These are phyloP conservation scores for Saccharomyces jurei DNA, from an alignment of 805 yeast genomes.

Conservation along the genomic window DNA sequence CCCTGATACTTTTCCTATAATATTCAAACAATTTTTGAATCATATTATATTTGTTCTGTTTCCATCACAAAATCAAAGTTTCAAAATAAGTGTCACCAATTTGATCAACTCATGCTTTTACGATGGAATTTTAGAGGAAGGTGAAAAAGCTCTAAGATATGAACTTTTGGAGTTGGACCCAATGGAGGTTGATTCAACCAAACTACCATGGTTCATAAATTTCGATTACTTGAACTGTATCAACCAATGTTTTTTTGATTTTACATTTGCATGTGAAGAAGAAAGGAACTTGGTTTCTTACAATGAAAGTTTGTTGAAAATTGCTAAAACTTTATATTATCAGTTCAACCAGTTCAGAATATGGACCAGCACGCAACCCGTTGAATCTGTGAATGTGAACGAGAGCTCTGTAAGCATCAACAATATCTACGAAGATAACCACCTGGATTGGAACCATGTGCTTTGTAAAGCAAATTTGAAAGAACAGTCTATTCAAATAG, in stretches of 20 bases:
- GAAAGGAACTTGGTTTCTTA: background rate
- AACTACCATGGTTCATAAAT: slow-evolving; percentile 43
- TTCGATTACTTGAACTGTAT: slow-evolving; percentile 33
- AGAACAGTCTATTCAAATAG: slow-evolving; percentile 48
- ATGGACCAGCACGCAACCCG: slow-evolving; percentile 25
- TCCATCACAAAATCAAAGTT: slow-evolving; percentile 3
- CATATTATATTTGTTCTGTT: slow-evolving; percentile 5
- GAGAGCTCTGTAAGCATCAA: slow-evolving; percentile 26
- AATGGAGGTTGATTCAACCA: slow-evolving; percentile 18
- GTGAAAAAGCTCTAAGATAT: slow-evolving; percentile 34
- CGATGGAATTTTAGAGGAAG: slow-evolving; percentile 29
- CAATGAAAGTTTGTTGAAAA: slow-evolving; percentile 24
- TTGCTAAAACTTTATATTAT: slow-evolving; percentile 38
- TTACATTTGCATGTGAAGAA: slow-evolving; percentile 20
- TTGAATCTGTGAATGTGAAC: slow-evolving; percentile 9
- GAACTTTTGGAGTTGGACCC: slow-evolving; percentile 29
- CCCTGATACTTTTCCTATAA: slow-evolving; percentile 19
- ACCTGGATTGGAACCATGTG: slow-evolving; percentile 48
- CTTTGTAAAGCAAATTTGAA: slow-evolving; percentile 44
- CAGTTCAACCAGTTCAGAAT: slow-evolving; percentile 28
- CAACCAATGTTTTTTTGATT: slow-evolving; percentile 35
- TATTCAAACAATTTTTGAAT: slow-evolving; percentile 22
- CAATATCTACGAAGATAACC: slow-evolving; percentile 23
- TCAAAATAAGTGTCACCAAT: slow-evolving; percentile 17
- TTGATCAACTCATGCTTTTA: slow-evolving; percentile 21